A percentile compares a stretch with the other conserved stretches of the same genome.
phyloP scores from a whole-genome alignment of 2,329 filamentous ascomycete species.

The Cladosporium sp. region DNA sequence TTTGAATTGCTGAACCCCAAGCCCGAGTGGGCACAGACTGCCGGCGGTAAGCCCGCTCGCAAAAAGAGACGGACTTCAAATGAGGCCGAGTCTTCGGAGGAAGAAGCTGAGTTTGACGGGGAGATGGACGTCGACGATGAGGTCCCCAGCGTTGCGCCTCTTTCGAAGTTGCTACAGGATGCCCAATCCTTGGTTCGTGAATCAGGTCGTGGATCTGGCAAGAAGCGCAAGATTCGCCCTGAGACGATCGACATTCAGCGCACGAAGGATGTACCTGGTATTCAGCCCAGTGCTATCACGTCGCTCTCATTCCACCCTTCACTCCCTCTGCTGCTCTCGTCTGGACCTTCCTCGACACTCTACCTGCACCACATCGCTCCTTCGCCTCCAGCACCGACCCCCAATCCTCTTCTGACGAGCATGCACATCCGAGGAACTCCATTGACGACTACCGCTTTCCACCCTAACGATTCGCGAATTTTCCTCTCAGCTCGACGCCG shows the following conservation, averaged over 20 bases:
- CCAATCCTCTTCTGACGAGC: conserved; percentile 85
- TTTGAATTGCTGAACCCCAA: conserved; percentile 53
- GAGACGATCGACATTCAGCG: conserved; percentile 88
- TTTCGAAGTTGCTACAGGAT: conserved; percentile 74
- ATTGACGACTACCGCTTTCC: conserved; percentile 77
- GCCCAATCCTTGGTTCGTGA: conserved; percentile 57
- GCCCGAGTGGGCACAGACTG: conserved; percentile 55
- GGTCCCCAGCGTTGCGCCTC: conserved; percentile 61
- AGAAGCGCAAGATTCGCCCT: conserved; percentile 68
- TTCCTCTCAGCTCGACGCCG: conserved; percentile 81
- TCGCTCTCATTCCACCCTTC: conserved; percentile 85
- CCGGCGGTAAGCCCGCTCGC: conserved; percentile 33
- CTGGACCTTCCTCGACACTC: conserved; percentile 76
- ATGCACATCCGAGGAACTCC: conserved; percentile 79
- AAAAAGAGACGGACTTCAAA: conserved; percentile 43
- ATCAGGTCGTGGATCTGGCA: conserved; percentile 42
- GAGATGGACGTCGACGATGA: conserved; percentile 46
- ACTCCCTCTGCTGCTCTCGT: conserved; percentile 82
- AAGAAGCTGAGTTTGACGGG: conserved; percentile 25
- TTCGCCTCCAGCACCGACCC: conserved; percentile 62
- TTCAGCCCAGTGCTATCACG: conserved; percentile 69
- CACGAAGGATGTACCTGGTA: conserved; percentile 74
- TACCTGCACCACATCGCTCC: conserved; percentile 82
- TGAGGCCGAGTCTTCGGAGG: conserved; percentile 29
- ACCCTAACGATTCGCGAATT: conserved; percentile 64